phyloP scores from a whole-genome alignment of 805 yeast genomes.

The Candida tibetensis region DNA sequence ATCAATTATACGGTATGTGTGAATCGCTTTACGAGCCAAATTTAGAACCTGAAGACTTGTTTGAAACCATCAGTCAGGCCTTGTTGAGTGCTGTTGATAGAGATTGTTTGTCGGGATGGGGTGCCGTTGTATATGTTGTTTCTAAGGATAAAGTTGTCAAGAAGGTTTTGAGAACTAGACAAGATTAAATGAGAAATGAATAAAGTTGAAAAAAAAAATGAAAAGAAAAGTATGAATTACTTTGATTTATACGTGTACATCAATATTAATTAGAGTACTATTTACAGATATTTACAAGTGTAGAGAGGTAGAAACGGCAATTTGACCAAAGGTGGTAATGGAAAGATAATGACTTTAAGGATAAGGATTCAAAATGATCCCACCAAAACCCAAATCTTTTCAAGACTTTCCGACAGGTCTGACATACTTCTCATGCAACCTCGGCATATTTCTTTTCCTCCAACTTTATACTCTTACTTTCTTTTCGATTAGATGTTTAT shows the following conservation, averaged over 20 bases:
- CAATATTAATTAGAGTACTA: too few species aligned
- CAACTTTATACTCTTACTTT: background rate
- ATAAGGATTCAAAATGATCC: too few species aligned
- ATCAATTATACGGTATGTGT: conserved; percentile 97
- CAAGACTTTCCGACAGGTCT: too few species aligned
- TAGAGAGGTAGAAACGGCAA: background rate
- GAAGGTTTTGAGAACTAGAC: conserved; percentile 88
- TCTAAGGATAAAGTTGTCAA: conserved; percentile 89
- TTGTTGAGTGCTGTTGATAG: conserved; percentile 92
- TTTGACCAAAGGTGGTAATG: too few species aligned
- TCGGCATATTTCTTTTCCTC: background rate
- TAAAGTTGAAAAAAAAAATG: too few species aligned
- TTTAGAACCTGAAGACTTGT: conserved; percentile 90
- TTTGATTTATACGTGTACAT: too few species aligned
- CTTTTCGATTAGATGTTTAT: too few species aligned
- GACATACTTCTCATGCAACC: too few species aligned
- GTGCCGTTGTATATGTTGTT: conserved; percentile 89
- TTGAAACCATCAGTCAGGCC: conserved; percentile 94
- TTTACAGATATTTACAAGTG: too few species aligned
- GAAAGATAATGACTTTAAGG: too few species aligned
- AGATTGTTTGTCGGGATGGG: conserved; percentile 98
- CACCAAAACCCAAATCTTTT: too few species aligned
- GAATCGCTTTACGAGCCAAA: conserved; percentile 93
- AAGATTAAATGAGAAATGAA: conserved; percentile 70
- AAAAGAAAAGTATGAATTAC: too few species aligned